Evolutionary conservation across 345 rosid species (phyloP), one percentile per base, ranked within the genome.

Genomic region (Citropsis articulata): DNA sequence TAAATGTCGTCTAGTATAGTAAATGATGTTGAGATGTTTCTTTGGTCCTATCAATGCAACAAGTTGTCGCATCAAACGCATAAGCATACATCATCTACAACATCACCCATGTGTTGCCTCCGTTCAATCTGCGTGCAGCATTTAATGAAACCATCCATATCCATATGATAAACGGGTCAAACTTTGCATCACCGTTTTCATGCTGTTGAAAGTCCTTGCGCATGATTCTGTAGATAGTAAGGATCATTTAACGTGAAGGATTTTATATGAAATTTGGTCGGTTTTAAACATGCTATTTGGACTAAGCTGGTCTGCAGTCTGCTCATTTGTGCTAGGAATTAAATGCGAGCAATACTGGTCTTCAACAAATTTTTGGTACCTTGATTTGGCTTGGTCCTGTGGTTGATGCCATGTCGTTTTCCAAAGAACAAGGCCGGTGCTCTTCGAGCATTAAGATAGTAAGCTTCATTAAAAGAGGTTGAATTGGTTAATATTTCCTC

Each of bases 71-170:
- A 19, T 53, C 18, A 18, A 16, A 4, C 16, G 22, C 2, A 31
- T 25, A 45, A 50, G 3, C 42, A 60, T 28, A 4, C 76, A 77
- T 42, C 76, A 70, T 28, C 48, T 24, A 45, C 13, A 0, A 56
- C 83, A 81, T 78, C 84, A 78, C 56, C 84, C 84, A 82, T 59
- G 82, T 75, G 83, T 67, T 36, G 1, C 12, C 30, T 16, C 16
- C 25, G 10, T 18, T 9, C 25, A 25, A 56, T 14, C 65, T 19
- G 40, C 30, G 24, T 53, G 67, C 56, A 38, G 75, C 81, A 73
- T 77, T 81, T 56, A 77, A 73, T 71, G 71, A 61, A 22, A n/a
- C 27, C 28, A 7, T n/a, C 12, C 61, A 7, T 59, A 9, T 59
- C 4, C 38, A 33, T 1, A 3, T 72, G 28, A 19, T 13, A n/a